These are phyloP conservation scores for Alternaria sp. DNA, from an alignment of 2,329 filamentous ascomycete species.

Conservation along the genomic window DNA sequence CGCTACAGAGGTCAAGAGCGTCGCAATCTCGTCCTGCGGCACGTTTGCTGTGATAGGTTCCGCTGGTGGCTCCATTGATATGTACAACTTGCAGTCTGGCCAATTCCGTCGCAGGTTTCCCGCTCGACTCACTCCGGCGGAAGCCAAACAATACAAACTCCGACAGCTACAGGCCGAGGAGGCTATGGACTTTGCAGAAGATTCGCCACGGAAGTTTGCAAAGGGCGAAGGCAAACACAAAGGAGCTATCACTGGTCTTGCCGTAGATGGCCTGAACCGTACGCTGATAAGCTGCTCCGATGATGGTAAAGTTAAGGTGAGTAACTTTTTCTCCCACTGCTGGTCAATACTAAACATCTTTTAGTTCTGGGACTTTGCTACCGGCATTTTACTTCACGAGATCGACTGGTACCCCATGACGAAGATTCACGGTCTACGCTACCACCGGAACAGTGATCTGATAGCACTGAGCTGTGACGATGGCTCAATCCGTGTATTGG, in stretches of 20 bases:
- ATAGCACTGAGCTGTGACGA: slow-evolving; percentile 91
- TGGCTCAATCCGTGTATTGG: slow-evolving; percentile 83
- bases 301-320: slow-evolving; percentile 84
- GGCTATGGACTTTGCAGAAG: slow-evolving; percentile 12
- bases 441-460: slow-evolving; percentile 83
- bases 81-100: slow-evolving; percentile 97
- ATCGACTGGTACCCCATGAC: slow-evolving; percentile 84
- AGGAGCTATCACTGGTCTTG: slow-evolving; percentile 81
- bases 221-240: slow-evolving; percentile 74
- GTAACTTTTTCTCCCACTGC: slow-evolving; percentile 1
- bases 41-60: slow-evolving; percentile 94
- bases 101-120: slow-evolving; percentile 88
- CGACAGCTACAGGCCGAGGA: slow-evolving; percentile 65
- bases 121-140: slow-evolving; percentile 74
- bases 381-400: slow-evolving; percentile 78
- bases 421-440: slow-evolving; percentile 76
- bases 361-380: slow-evolving; percentile 91
- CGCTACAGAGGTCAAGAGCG: slow-evolving; percentile 77
- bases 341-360: slow-evolving; percentile 17
- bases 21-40: slow-evolving; percentile 88
- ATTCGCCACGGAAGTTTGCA: slow-evolving; percentile 47
- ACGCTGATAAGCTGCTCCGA: slow-evolving; percentile 83
- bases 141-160: slow-evolving; percentile 77
- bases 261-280: slow-evolving; percentile 89
- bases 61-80: slow-evolving; percentile 80